A percentile compares a stretch with the other conserved stretches of the same genome.
phyloP scores from a whole-genome alignment of 345 rosid species.

The Salix arbutifolia region DNA sequence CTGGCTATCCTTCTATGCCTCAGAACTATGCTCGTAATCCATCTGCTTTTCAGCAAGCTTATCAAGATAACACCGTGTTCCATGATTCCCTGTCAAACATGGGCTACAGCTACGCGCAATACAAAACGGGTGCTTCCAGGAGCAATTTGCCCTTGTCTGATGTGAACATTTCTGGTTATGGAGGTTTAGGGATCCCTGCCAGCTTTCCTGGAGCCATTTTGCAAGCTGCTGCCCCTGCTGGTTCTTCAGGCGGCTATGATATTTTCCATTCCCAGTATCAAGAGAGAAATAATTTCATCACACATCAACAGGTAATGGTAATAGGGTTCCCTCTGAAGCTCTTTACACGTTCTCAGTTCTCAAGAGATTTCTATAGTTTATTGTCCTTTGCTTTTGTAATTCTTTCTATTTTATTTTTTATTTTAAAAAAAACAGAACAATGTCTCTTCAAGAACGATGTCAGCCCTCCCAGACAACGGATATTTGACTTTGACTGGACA shows the following conservation, averaged over 20 bases:
- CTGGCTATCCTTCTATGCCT: slow-evolving; percentile 19
- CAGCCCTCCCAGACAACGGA: slow-evolving; percentile 13
- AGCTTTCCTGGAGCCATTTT: slow-evolving; percentile 20
- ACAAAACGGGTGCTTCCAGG: slow-evolving; percentile 9
- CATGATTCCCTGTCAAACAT: slow-evolving; percentile 26
- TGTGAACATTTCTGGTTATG: slow-evolving; percentile 22
- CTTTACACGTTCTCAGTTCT: not conserved
- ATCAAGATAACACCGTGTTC: slow-evolving; percentile 15
- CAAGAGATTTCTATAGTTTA: not conserved
- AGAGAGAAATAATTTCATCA: slow-evolving; percentile 17
- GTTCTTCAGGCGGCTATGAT: slow-evolving; percentile 22
- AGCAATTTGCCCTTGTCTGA: slow-evolving; percentile 21
- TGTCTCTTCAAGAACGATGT: slow-evolving; percentile 16
- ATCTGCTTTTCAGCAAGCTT: slow-evolving; percentile 24
- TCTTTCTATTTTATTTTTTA: not conserved
- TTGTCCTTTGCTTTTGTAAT: not conserved
- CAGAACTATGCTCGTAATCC: slow-evolving; percentile 18
- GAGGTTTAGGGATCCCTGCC: slow-evolving; percentile 21
- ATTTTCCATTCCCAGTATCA: slow-evolving; percentile 10
- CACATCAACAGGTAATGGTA: slow-evolving; percentile 30
- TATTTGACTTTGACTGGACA: slow-evolving; percentile 20
- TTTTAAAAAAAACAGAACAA: slow-evolving; percentile 20
- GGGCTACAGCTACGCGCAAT: slow-evolving; percentile 18
- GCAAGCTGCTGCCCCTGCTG: slow-evolving; percentile 11
- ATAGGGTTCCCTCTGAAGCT: not conserved